phyloP scores from a whole-genome alignment of 768 basidiomycete genomes.

The Russula compacta region DNA sequence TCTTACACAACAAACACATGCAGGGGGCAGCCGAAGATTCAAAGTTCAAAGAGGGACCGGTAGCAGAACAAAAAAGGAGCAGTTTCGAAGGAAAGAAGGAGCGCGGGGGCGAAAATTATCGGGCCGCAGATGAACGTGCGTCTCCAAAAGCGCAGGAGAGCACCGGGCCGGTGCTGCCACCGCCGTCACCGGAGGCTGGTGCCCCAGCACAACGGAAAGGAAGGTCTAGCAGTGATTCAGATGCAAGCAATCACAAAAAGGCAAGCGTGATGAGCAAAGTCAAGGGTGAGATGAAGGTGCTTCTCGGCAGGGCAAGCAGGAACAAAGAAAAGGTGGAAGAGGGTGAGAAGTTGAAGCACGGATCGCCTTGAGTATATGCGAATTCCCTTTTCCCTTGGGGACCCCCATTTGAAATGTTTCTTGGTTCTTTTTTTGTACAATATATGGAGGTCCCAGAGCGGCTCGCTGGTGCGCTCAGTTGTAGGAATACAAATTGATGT shows the following conservation, averaged over 20 bases:
- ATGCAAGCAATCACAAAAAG: constrained; percentile 10
- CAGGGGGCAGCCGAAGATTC: neutral
- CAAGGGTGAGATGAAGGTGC: constrained; percentile 14
- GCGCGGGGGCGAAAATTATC: neutral
- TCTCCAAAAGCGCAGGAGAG: neutral
- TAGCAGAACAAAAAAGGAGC: neutral
- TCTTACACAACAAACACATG: neutral
- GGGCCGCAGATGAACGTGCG: neutral
- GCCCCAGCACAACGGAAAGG: neutral
- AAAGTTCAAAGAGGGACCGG: neutral
- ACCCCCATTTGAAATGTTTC: neutral
- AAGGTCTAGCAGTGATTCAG: constrained; percentile 13
- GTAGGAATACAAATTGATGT: neutral
- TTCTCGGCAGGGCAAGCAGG: constrained; percentile 13
- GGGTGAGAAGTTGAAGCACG: constrained; percentile 12
- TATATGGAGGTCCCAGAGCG: neutral
- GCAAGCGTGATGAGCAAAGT: constrained; percentile 12
- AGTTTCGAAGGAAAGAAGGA: neutral
- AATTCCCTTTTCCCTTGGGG: neutral
- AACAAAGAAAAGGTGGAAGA: constrained; percentile 14
- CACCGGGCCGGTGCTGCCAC: neutral
- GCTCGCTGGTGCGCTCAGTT: neutral
- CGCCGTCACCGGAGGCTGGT: neutral
- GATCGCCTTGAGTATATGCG: neutral
- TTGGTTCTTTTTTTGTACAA: neutral